Evolutionary conservation across 1,139 yeast genomes (phyloP), one percentile per base, ranked within the genome.

Genomic region (Geotrichum macrosporum): DNA sequence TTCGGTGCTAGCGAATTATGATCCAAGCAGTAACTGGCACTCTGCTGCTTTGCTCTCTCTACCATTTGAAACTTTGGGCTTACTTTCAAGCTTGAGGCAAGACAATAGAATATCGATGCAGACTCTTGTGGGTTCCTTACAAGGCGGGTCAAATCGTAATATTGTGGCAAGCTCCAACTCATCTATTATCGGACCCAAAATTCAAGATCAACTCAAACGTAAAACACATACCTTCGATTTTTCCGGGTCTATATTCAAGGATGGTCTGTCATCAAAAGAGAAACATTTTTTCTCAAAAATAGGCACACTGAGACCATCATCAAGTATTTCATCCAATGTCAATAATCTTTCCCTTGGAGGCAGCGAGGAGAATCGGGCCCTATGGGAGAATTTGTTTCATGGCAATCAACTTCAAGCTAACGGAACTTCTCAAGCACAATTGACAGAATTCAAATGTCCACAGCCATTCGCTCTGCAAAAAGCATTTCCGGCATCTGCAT

Each of bases 241-340:
- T 35, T 41, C 53, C 3, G 41, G 50, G 4, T 45, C 50, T 1
- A 41, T 52, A 22, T 52, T 46, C 38, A 36, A 50, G n/a, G 45
- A 46, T 12, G 46, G 39, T n/a, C 31, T 46, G n/a, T 35, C 42
- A 8, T 10, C 27, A 6, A n/a, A 20, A n/a, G 16, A 34, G 19
- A 21, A 35, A 18, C 67, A 68, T 44, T 45, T 51, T 2, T 74
- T 72, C 53, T 56, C 73, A 1, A 59, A 63, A 41, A 55, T 67
- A 18, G 56, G 59, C 1, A 62, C 73, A 10, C 44, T 56, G 5
- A 44, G 52, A 8, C 49, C 49, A 8, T 15, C 42, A 4, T 18
- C 34, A 8, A 37, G 16, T 32, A 13, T 21, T 5, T n/a, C 19
- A 3, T 1, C 40, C 6, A 24, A 13, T 16, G n/a, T 24, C 13